phyloP scores from a whole-genome alignment of 148 eudicot species.

The Fagopyrum esculentum region DNA sequence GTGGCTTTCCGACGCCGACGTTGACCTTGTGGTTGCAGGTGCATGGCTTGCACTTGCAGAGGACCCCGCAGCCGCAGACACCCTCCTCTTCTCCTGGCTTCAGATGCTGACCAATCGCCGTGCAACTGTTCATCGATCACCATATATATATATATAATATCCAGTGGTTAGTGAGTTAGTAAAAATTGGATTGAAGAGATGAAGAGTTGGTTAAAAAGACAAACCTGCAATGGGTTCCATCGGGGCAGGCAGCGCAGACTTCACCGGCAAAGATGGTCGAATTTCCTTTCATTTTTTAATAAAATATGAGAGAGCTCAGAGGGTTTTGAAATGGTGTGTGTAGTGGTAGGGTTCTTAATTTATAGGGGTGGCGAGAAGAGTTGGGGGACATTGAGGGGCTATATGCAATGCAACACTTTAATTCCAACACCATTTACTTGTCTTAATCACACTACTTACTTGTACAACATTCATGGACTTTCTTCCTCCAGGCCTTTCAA shows the following conservation, averaged over 20 bases:
- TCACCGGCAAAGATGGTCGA: neutral
- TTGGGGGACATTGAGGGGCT: no score
- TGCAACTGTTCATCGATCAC: neutral
- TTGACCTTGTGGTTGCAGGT: neutral
- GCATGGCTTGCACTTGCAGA: constrained; percentile 1
- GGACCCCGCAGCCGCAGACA: neutral
- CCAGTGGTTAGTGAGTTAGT: neutral
- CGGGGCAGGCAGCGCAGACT: constrained; percentile 2
- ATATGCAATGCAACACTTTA: no score
- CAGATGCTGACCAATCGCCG: neutral
- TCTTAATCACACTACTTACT: no score
- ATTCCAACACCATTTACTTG: no score
- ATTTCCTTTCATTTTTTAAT: neutral
- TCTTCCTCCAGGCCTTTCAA: no score
- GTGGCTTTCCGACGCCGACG: constrained; percentile 1
- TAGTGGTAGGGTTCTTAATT: neutral
- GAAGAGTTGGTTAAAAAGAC: neutral
- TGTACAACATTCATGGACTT: no score
- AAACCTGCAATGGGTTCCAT: constrained; percentile 7
- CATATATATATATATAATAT: neutral
- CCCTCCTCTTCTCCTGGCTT: neutral
- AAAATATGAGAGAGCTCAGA: neutral
- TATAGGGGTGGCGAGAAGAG: neutral
- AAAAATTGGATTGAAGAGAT: neutral
- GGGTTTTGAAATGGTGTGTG: no score